Conservation (phyloP, 108 stramenopile species). For the Licmophora abbreviata region DNA sequence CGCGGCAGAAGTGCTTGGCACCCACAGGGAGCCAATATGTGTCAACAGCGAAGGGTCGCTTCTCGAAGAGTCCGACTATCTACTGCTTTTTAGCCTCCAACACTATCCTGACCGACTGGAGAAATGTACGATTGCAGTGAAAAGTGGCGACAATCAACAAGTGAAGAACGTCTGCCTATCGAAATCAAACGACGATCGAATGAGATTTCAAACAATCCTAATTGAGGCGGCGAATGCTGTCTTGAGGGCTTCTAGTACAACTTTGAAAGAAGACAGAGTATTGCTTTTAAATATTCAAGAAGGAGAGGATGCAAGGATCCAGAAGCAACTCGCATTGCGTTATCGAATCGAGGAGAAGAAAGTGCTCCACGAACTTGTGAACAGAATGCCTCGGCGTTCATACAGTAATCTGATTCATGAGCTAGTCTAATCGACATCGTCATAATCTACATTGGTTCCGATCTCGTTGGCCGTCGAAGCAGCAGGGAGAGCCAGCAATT, state of each 20-base stretch:
- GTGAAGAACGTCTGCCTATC: background rate
- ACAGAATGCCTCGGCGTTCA: background rate
- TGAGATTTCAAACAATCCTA: no score
- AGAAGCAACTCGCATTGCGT: constrained; percentile 15
- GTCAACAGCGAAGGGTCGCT: background rate
- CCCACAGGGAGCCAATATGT: background rate
- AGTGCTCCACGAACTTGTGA: constrained; percentile 7
- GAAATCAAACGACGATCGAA: background rate
- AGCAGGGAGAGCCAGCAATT: constrained; percentile 1
- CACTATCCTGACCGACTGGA: background rate
- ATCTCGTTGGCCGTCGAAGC: constrained; percentile 5
- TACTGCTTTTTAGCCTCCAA: background rate
- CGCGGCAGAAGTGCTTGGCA: background rate
- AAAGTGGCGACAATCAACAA: background rate
- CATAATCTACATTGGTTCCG: constrained; percentile 13
- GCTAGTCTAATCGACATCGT: constrained; percentile 20
- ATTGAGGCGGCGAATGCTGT: background rate
- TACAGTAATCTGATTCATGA: background rate
- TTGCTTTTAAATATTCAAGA: background rate
- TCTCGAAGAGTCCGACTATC: background rate
- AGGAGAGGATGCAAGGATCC: background rate
- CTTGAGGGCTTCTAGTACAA: background rate
- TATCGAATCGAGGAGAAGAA: constrained; percentile 46
- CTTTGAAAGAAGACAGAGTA: constrained; percentile 1
- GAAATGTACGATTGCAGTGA: background rate